Base-by-base conservation (phyloP, 352 stramenopile species). In the Proteromonas lacertae region DNA sequence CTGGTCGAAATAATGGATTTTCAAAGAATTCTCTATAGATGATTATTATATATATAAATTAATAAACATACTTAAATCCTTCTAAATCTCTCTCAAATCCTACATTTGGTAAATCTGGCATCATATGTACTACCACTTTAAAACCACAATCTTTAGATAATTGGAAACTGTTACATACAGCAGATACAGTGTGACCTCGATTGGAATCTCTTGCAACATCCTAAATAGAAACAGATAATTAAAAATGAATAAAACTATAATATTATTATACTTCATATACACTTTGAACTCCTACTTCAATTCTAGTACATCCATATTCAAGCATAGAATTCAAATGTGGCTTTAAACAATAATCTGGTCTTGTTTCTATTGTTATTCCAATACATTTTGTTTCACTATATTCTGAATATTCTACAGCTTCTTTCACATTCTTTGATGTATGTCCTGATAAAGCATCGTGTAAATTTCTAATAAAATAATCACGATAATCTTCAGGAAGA, bases 51-150 rank as follows among this genome's bases (percentile, higher is more conserved):
- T n/a, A n/a, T n/a, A n/a, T n/a, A n/a, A n/a, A n/a, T n/a, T n/a
- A n/a, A n/a, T n/a, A n/a, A n/a, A n/a, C n/a, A n/a, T n/a, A n/a
- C n/a, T n/a, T n/a, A 52, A 92, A 90, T n/a, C 79, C 77, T 29
- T 74, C 57, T 17, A 92, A 52, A 52, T 93, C 79, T 4, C 79
- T 57, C 46, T 93, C 79, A 49, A 81, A 76, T n/a, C 66, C 79
- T 60, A 83, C 90, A 56, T 92, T 92, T 5, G 80, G 80, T 34
- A 93, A 48, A 51, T 93, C 78, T 0, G 80, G 80, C 80, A 93
- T 93, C 68, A 93, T 82, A 53, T 93, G 80, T 8, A 67, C 82
- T 4, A 92, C n/a, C 23, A 93, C 80, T 59, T 93, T 93, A 60
- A 88, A 93, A 0, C 80, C 78, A 40, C 72, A 90, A 55, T 93